Base-by-base conservation (phyloP, 805 yeast genomes). In the Metschnikowia dekortorum region DNA sequence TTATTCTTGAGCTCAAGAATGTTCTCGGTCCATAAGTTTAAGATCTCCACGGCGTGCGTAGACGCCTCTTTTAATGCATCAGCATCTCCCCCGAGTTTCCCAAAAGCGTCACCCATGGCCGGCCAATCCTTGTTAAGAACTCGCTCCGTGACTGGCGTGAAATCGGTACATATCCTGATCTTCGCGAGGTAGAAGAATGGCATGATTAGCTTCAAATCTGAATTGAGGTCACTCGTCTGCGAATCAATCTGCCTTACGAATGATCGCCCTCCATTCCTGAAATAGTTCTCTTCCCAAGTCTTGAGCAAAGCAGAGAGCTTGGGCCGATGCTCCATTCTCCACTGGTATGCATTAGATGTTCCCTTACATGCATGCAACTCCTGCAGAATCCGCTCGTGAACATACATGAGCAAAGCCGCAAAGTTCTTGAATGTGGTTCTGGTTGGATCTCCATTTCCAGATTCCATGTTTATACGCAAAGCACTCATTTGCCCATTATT, bases 11-110 rank as follows among this genome's bases (percentile, higher is more conserved):
- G 78, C 45, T 82, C 79, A 2, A 85, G 78, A n/a, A 84, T 82
- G 45, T 84, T 81, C 54, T 82, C 85, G 44, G 81, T 80, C 95
- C 94, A 87, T 38, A 85, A 68, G 52, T 82, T 78, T 48, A 87
- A 70, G 30, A 85, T 78, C 52, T 78, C 83, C 40, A 83, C 61
- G 1, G 84, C 79, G 56, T 80, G 77, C 39, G 73, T 74, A 2
- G 84, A 74, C 8, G 87, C 79, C 60, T 85, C 90, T 46, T 84
- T 75, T 45, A 85, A 68, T 4, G 84, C 83, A 53, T 84, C 89
- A 46, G 80, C 76, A 60, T 85, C 84, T 40, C 69, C 66, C 44
- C 46, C 53, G 43, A 84, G 63, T 32, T 65, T 64, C 51, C 75
- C 71, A 50, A 85, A 67, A 41, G 74, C 74, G 7, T 61, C 55